Base-by-base conservation (phyloP, 192 early-diverging fungal species). In the Chytriomyces sp. region DNA sequence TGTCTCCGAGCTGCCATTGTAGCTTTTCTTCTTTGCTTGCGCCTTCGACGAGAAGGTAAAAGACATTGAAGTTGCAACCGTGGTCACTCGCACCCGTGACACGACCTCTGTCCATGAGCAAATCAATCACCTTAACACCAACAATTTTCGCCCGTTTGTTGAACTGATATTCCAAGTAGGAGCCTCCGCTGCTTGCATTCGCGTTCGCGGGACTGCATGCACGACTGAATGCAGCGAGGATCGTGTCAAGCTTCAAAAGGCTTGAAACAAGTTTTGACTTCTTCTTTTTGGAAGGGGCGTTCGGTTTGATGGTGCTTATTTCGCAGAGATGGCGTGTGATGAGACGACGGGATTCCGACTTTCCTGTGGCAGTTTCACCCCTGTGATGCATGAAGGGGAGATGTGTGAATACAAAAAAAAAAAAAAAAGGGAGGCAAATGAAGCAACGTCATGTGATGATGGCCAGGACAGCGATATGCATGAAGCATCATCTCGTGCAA, bases 41-140 rank as follows among this genome's bases (percentile, higher is more conserved):
- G 6, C 95, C 95, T 23, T 88, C 85, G 44, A 97, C 79, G 50
- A 97, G 86, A 61, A 94, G 90, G 81, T 96, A 94, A 78, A 98
- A 97, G 43, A 97, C 91, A 79, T 98, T 94, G 85, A 97, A 99
- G 83, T 91, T 95, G 68, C 93, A 89, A 69, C 96, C 95, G 72
- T 87, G 87, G 45, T 86, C 75, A 43, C 20, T 45, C 1, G 82
- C 64, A 16, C 86, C 85, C 3, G 86, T 84, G 45, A 98, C 90
- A 6, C 96, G 90, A 50, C 80, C 82, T 80, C 95, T 94, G 69
- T 98, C 96, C 28, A 98, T 82, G 72, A 97, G 86, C 77, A 95
- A 96, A 80, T 91, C 87, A 79, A 97, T 84, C 35, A 83, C 64
- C 80, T 97, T 96, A 44, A 88, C 79, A 57, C 96, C 97, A 7